Base-by-base conservation (phyloP, 2,329 filamentous ascomycete species). In the Diaporthe aspalathi region DNA sequence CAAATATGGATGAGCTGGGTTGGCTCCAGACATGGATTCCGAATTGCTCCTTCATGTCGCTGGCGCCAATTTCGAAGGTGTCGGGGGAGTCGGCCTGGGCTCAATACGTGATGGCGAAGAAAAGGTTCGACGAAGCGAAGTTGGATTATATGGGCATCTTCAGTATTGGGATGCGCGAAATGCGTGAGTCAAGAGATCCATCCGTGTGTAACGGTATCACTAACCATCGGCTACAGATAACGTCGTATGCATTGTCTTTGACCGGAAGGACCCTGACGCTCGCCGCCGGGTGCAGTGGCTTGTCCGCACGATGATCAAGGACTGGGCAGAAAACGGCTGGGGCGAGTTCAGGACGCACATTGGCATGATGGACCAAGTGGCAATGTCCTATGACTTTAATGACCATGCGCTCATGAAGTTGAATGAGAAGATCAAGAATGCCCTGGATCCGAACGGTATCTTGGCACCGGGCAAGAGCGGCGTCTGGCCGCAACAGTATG, bases 391-490 rank as follows among this genome's bases (percentile, higher is more conserved):
- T 70, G 79, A 79, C 70, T 84, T 78, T 76, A 82, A 82, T 67
- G 75, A 79, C 27, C 76, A 79, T 35, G 77, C 78, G 1, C 74
- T 80, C 56, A 79, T 82, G 79, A 76, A 76, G 47, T 78, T 83
- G 45, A 81, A 83, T 49, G 78, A 82, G 74, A 77, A 72, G 6
- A 73, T 83, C 52, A 84, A 84, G 76, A 77, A 83, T 63, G 77
- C 80, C 0, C 71, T 84, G 1, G 82, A 83, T 65, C 81, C 81
- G 0, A 83, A 84, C 62, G 84, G 84, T 0, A 84, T 86, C 54
- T 73, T 86, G 50, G 82, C 83, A 3, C 84, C 84, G 1, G 85
- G 85, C 0, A 83, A 83, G 75, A 83, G 81, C 67, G 84, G 84
- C 0, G 81, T 85, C 7, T 85, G 83, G 83, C 80, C 80, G 4